Conservation (phyloP, 768 basidiomycete genomes). For the Tephrocybe sp. region DNA sequence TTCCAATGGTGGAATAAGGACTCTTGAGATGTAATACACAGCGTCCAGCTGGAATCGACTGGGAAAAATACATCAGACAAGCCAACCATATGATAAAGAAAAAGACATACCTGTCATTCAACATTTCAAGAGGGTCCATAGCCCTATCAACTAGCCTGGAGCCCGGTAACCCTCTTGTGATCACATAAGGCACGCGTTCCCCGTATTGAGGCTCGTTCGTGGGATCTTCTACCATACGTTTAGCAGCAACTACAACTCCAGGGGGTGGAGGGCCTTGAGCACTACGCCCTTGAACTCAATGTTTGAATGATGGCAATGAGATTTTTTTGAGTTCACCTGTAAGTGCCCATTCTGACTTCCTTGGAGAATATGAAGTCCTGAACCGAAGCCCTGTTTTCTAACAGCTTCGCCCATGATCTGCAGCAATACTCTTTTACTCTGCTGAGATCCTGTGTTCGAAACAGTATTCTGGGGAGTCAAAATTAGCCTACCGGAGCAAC, state of each 20-base stretch:
- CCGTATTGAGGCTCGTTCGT: slow-evolving; percentile 89
- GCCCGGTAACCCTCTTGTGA: slow-evolving; percentile 63
- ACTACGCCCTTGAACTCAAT: slow-evolving; percentile 38
- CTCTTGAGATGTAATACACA: slow-evolving; percentile 81
- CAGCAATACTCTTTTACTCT: slow-evolving; percentile 87
- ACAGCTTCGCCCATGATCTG: slow-evolving; percentile 78
- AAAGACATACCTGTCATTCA: slow-evolving; percentile 55
- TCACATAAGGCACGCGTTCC: slow-evolving; percentile 91
- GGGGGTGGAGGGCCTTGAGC: slow-evolving; percentile 86
- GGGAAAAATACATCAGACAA: not conserved
- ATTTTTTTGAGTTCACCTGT: slow-evolving; percentile 55
- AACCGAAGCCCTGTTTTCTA: slow-evolving; percentile 78
- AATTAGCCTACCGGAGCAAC: slow-evolving; percentile 1
- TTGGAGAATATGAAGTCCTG: slow-evolving; percentile 96
- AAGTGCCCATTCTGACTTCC: slow-evolving; percentile 90
- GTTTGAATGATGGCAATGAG: not conserved
- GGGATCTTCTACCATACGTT: slow-evolving; percentile 70
- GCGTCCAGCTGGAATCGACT: slow-evolving; percentile 82
- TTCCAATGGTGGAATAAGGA: slow-evolving; percentile 88
- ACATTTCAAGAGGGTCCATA: slow-evolving; percentile 67
- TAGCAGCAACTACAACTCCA: slow-evolving; percentile 85
- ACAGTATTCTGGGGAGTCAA: slow-evolving; percentile 65
- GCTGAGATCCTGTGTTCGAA: slow-evolving; percentile 87
- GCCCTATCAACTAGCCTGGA: slow-evolving; percentile 74
- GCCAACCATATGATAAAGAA: not conserved